Evolutionary conservation across 768 basidiomycete genomes (phyloP).

Genomic region (Pilatotrama ljubarskyi): DNA sequence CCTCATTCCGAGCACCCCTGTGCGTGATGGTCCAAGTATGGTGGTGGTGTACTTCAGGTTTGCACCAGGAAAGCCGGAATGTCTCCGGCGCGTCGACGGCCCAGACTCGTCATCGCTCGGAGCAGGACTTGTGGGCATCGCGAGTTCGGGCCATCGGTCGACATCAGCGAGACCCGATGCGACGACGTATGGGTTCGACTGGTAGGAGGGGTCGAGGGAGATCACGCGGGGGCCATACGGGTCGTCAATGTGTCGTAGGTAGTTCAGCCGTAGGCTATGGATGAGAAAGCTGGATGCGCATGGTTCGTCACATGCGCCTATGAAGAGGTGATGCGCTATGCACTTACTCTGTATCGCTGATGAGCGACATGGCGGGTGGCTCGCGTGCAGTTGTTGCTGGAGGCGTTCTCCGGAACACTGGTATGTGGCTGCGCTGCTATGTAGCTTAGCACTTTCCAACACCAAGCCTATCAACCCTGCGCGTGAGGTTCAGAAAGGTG

Average conservation of each 20-base stretch:
- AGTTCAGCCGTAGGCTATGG: slow-evolving; percentile 81
- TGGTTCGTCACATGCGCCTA: background rate
- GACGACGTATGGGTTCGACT: slow-evolving; percentile 80
- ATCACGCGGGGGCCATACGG: slow-evolving; percentile 82
- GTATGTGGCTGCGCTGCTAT: too few species aligned
- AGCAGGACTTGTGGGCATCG: slow-evolving; percentile 66
- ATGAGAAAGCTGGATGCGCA: slow-evolving; percentile 61
- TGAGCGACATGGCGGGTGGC: slow-evolving; percentile 49
- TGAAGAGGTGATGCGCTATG: background rate
- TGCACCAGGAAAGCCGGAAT: slow-evolving; percentile 47
- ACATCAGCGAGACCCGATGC: slow-evolving; percentile 78
- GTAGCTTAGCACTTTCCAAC: too few species aligned
- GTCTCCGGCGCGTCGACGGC: slow-evolving; percentile 33
- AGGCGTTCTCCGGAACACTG: too few species aligned
- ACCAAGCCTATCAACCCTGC: too few species aligned
- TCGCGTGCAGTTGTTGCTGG: background rate
- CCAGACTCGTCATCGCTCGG: slow-evolving; percentile 70
- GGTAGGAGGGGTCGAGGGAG: slow-evolving; percentile 73
- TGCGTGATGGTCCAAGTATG: slow-evolving; percentile 72
- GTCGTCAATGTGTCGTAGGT: slow-evolving; percentile 88
- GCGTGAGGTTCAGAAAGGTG: too few species aligned
- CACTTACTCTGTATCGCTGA: slow-evolving; percentile 63
- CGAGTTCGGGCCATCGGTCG: slow-evolving; percentile 85
- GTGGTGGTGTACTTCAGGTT: slow-evolving; percentile 84
- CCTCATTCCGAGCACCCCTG: slow-evolving; percentile 75